Conservation (phyloP, 208 protist species). For the Leishmania arabica region DNA sequence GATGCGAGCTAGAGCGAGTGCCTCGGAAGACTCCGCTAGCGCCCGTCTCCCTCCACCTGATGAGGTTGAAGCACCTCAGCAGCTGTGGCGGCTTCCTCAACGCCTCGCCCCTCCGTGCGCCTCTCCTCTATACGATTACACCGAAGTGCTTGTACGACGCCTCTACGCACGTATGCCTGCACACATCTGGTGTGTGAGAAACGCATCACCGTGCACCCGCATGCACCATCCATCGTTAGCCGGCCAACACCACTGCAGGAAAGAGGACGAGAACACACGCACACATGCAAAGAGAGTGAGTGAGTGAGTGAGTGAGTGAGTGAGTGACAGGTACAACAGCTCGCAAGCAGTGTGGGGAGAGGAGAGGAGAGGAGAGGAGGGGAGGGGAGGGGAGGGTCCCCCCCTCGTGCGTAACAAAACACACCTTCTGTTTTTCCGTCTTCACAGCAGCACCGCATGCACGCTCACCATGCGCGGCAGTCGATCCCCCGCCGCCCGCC, state of each 20-base stretch:
- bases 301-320: neutral
- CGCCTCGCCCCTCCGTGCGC: neutral
- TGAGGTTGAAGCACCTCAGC: neutral
- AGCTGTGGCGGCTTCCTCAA: neutral
- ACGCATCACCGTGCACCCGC: neutral
- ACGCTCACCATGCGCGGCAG: no score
- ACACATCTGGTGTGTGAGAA: neutral
- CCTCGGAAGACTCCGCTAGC: neutral
- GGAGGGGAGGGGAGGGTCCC: no score
- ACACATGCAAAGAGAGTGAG: neutral
- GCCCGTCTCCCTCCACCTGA: neutral
- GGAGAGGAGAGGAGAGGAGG: neutral
- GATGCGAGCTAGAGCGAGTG: neutral
- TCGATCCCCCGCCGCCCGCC: no score
- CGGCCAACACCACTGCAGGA: neutral
- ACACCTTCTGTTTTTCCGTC: neutral
- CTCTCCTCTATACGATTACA: neutral
- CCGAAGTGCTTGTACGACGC: neutral
- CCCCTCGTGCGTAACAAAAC: neutral
- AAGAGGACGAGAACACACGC: neutral
- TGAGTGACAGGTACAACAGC: neutral
- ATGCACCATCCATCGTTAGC: neutral
- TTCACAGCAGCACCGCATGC: neutral
- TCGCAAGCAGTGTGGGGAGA: neutral
- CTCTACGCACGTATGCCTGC: neutral